Conservation (phyloP, 306 rosid genomes). For the Vigna mungo region DNA sequence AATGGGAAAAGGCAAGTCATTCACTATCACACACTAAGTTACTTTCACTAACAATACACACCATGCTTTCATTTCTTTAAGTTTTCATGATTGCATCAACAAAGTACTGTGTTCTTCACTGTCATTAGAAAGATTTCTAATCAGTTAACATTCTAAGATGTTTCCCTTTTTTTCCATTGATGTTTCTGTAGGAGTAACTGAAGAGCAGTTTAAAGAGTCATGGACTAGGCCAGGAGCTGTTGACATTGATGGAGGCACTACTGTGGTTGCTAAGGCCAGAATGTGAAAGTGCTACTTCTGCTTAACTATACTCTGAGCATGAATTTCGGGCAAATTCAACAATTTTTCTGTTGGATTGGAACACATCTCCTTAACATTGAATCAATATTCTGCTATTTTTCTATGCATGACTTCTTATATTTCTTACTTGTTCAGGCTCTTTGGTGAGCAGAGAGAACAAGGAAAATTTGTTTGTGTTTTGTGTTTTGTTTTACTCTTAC, state of each 20-base stretch:
- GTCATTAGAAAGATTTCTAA: background rate
- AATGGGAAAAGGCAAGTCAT: slow-evolving; percentile 90
- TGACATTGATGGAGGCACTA: slow-evolving; percentile 59
- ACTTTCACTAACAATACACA: background rate
- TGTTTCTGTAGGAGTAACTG: slow-evolving; percentile 78
- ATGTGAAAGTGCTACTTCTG: slow-evolving; percentile 50
- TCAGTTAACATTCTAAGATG: background rate
- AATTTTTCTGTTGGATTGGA: slow-evolving; percentile 35
- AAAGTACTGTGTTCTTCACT: background rate
- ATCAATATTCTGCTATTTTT: slow-evolving; percentile 26
- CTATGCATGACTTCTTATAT: slow-evolving; percentile 5
- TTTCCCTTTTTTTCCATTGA: background rate
- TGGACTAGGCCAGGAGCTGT: slow-evolving; percentile 86
- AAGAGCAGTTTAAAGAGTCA: slow-evolving; percentile 89
- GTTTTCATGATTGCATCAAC: too few species aligned
- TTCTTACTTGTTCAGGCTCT: slow-evolving; percentile 34
- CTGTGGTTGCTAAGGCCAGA: slow-evolving; percentile 85
- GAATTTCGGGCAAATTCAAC: slow-evolving; percentile 9
- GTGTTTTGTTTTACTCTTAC: slow-evolving; percentile 28
- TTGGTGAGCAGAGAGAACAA: background rate
- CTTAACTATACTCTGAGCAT: background rate
- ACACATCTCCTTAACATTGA: slow-evolving; percentile 35
- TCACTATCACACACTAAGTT: background rate
- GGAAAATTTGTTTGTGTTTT: slow-evolving; percentile 31
- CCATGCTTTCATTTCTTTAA: background rate